Evolutionary conservation across 1,139 yeast species (phyloP).

Genomic region (Saccharomyces hybrid): DNA sequence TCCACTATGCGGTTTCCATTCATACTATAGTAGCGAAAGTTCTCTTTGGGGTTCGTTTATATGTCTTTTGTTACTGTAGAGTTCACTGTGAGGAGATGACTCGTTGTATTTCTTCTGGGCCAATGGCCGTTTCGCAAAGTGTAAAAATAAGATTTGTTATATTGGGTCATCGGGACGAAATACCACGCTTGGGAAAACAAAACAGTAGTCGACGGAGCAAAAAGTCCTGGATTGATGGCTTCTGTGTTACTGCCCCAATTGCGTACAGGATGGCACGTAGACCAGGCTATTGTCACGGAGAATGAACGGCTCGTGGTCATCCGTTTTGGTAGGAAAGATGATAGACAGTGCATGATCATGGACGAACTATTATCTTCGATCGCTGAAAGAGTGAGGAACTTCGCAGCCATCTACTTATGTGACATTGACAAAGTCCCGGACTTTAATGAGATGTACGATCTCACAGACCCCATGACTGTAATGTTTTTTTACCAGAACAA

Average conservation of each 20-base stretch:
- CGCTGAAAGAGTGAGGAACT: constrained; percentile 78
- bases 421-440: constrained; percentile 87
- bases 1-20: not conserved
- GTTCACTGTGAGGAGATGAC: not conserved
- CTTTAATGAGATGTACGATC: constrained; percentile 85
- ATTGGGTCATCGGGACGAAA: not conserved
- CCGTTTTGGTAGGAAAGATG: constrained; percentile 75
- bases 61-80: not conserved
- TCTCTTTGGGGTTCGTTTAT: not conserved
- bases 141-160: not conserved
- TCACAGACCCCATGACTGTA: constrained; percentile 76
- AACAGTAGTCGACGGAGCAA: not conserved
- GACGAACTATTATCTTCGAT: constrained; percentile 76
- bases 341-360: constrained; percentile 78
- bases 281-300: constrained; percentile 82
- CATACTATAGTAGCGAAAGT: not conserved
- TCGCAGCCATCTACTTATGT: constrained; percentile 81
- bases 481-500: constrained; percentile 92
- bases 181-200: not conserved
- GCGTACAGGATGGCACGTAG: constrained; percentile 91
- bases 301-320: constrained; percentile 82
- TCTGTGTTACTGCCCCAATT: constrained; percentile 83
- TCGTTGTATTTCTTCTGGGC: not conserved
- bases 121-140: not conserved
- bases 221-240: constrained; percentile 46